Percentiles rank a stretch among this genome's conserved stretches.
Evolutionary conservation across 768 basidiomycete genomes (phyloP).

Genomic region (Kwoniella sp.): DNA sequence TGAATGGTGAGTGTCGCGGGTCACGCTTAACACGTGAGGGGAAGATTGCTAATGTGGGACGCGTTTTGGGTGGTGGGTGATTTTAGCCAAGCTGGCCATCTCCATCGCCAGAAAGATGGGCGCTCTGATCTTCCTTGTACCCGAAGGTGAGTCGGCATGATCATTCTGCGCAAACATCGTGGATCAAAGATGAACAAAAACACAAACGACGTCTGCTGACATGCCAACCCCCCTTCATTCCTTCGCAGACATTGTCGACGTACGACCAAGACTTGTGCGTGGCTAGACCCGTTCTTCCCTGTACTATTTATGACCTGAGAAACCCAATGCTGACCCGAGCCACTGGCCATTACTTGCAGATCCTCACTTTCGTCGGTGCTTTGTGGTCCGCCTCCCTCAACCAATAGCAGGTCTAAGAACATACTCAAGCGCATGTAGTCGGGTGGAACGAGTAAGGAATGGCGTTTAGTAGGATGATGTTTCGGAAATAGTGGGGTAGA

Average conservation of each 20-base stretch:
- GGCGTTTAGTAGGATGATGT: not conserved
- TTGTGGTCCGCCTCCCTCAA: constrained; percentile 48
- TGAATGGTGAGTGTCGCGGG: constrained; percentile 72
- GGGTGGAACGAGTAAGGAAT: not conserved
- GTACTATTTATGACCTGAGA: not conserved
- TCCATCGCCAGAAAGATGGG: constrained; percentile 99
- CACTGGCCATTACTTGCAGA: no score
- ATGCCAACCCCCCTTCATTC: no score
- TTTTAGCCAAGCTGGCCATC: constrained; percentile 87
- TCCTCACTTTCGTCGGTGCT: constrained; percentile 86
- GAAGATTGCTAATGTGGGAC: not conserved
- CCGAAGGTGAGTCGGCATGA: constrained; percentile 63
- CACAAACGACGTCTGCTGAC: no score
- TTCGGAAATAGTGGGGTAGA: no score
- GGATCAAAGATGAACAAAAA: no score
- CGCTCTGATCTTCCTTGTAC: constrained; percentile 91
- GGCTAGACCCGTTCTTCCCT: not conserved
- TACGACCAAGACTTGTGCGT: constrained; percentile 83
- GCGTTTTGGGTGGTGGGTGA: not conserved
- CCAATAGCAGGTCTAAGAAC: constrained; percentile 19
- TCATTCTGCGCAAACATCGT: no score
- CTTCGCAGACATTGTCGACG: constrained; percentile 78
- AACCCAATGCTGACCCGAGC: constrained; percentile 1
- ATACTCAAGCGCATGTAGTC: no score
- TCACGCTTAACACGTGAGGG: no score